phyloP scores from a whole-genome alignment of 768 basidiomycete genomes.

The Termitomyces sp. region DNA sequence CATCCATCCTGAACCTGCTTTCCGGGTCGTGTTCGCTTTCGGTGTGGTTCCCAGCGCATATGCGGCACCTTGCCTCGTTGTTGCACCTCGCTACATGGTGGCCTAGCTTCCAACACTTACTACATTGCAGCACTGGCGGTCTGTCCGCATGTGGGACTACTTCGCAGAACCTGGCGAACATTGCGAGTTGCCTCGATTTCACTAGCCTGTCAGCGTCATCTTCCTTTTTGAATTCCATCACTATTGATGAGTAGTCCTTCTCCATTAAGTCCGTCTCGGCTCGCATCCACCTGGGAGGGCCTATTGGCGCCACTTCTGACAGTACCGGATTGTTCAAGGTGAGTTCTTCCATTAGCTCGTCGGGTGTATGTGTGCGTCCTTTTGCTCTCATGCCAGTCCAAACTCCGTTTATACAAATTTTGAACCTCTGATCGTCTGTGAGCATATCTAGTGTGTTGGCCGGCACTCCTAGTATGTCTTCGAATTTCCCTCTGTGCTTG shows the following conservation, averaged over 20 bases:
- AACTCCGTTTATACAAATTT: no score
- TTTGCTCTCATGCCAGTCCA: no score
- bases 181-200: neutral
- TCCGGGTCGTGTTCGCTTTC: neutral
- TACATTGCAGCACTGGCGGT: neutral
- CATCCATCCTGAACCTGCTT: neutral
- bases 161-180: neutral
- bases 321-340: neutral
- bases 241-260: no score
- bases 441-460: no score
- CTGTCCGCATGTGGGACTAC: neutral
- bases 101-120: constrained; percentile 8
- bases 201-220: neutral
- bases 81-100: constrained; percentile 1
- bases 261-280: no score
- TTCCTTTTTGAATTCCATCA: no score
- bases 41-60: neutral
- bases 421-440: no score
- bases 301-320: neutral
- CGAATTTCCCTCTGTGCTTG: no score
- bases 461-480: no score
- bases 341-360: no score
- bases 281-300: no score
- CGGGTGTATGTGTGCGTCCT: no score
- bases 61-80: neutral